A percentile compares a stretch with the other conserved stretches of the same genome.
phyloP scores from a whole-genome alignment of 306 rosid species.

The Rosa chinensis region DNA sequence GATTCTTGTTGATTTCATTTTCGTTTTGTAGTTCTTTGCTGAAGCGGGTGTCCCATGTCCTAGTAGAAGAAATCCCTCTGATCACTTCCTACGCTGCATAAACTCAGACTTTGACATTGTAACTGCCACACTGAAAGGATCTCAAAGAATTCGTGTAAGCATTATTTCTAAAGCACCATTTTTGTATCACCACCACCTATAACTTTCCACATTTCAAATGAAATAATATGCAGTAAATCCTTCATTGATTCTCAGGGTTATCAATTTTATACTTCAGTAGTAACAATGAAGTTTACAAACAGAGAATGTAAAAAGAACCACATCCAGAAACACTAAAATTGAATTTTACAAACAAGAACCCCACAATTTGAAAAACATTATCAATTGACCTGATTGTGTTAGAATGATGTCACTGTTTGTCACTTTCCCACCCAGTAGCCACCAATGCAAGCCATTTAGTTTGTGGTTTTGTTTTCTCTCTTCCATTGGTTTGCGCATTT shows the following conservation, averaged over 20 bases:
- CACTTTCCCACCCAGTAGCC: not conserved
- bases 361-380: not conserved
- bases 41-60: conserved; percentile 92
- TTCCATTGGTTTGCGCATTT: not conserved
- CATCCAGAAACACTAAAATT: not conserved
- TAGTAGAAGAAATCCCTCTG: conserved; percentile 76
- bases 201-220: not conserved
- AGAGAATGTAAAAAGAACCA: not conserved
- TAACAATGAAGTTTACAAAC: not conserved
- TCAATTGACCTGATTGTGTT: not conserved
- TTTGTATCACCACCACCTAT: not conserved
- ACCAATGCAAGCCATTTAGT: not conserved
- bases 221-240: not conserved
- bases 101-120: conserved; percentile 79
- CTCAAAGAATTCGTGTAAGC: conserved; percentile 68
- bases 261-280: not conserved
- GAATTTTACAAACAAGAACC: not conserved
- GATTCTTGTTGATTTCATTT: not conserved
- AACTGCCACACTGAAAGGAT: conserved; percentile 78
- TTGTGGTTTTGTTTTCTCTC: not conserved
- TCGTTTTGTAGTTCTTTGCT: conserved; percentile 59
- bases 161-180: conserved; percentile 3
- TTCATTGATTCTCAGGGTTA: not conserved
- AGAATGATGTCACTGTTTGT: not conserved
- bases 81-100: conserved; percentile 81